Percentiles rank a stretch among this genome's conserved stretches.
phyloP scores from a whole-genome alignment of 352 stramenopile species.

The Phytophthora megakarya region DNA sequence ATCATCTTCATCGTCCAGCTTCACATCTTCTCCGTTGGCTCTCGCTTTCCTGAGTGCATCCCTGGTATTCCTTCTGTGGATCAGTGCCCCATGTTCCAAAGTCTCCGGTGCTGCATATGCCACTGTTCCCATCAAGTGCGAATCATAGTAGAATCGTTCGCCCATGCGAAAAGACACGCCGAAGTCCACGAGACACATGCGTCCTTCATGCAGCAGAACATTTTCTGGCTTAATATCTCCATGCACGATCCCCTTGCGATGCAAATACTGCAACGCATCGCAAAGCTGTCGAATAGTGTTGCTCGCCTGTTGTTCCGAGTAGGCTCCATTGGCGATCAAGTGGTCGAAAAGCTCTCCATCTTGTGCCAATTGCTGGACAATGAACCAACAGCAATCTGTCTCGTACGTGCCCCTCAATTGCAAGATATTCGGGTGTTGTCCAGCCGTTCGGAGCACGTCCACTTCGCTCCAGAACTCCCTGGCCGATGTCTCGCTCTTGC shows the following conservation, averaged over 20 bases:
- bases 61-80: constrained; percentile 40
- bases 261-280: constrained; percentile 82
- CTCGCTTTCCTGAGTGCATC: constrained; percentile 30
- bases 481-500: constrained; percentile 75
- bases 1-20: constrained; percentile 35
- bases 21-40: constrained; percentile 21
- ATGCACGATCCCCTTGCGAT: constrained; percentile 88
- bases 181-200: constrained; percentile 89
- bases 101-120: constrained; percentile 81
- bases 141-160: constrained; percentile 76
- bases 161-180: constrained; percentile 81
- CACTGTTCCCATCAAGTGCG: constrained; percentile 74
- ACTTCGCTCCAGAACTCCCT: constrained; percentile 87
- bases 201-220: constrained; percentile 70
- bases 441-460: constrained; percentile 73
- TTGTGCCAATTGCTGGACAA: constrained; percentile 84
- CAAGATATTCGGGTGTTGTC: constrained; percentile 82
- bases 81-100: constrained; percentile 50
- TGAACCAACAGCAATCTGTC: constrained; percentile 76
- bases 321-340: constrained; percentile 84
- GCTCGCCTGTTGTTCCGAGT: constrained; percentile 83
- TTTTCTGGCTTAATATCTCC: constrained; percentile 92
- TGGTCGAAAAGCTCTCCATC: constrained; percentile 90
- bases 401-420: constrained; percentile 76
- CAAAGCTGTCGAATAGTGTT: constrained; percentile 71